A percentile compares a stretch with the other conserved stretches of the same genome.
Evolutionary conservation across 2,329 filamentous ascomycete species (phyloP).

Genomic region (Stachybotrys chlorohalonatus): DNA sequence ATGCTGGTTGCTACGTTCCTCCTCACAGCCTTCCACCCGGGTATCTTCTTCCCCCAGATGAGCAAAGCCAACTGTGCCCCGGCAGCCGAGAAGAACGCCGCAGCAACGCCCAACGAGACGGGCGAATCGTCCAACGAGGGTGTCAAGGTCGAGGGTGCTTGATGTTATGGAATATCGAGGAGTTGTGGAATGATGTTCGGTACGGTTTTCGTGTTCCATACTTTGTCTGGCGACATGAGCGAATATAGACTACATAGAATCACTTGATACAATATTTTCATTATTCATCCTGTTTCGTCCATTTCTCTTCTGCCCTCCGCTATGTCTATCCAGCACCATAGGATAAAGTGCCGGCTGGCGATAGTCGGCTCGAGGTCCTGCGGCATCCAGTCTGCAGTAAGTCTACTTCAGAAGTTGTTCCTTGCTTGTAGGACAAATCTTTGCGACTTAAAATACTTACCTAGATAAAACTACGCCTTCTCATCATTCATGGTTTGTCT

Average conservation of each 20-base stretch:
- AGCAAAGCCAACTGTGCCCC: constrained; percentile 12
- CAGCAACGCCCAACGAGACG: constrained; percentile 12
- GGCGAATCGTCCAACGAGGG: constrained; percentile 18
- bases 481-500: too few relatives aligned
- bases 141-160: constrained; percentile 9
- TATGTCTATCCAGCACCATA: too few relatives aligned
- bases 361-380: too few relatives aligned
- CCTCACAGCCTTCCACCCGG: constrained; percentile 45
- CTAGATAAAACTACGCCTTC: too few relatives aligned
- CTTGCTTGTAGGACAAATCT: too few relatives aligned
- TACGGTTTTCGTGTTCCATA: not conserved
- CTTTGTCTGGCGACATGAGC: not conserved
- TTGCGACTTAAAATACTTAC: too few relatives aligned
- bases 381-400: too few relatives aligned
- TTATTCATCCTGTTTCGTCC: too few relatives aligned
- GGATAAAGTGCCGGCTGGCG: too few relatives aligned
- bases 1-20: constrained; percentile 39
- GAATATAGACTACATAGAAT: not conserved
- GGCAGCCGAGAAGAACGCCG: constrained; percentile 10
- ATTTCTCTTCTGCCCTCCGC: too few relatives aligned
- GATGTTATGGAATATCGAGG: not conserved
- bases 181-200: not conserved
- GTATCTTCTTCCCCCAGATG: constrained; percentile 48
- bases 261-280: not conserved
- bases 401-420: too few relatives aligned